Base-by-base conservation (phyloP, 139 green algal species). In the Coelastrella sp. region DNA sequence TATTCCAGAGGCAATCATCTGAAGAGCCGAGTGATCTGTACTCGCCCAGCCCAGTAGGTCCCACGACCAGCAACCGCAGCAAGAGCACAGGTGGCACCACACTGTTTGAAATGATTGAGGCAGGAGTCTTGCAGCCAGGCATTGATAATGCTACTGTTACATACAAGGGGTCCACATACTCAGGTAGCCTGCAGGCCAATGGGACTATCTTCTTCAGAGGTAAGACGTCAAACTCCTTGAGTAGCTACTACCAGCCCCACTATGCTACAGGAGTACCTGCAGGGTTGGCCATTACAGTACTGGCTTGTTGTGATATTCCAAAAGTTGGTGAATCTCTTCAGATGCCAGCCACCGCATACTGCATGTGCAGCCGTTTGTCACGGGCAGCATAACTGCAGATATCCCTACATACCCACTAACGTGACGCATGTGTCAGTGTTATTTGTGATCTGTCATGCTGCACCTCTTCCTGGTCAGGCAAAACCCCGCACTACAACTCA, bases 171-270 rank as follows among this genome's bases (percentile, higher is more conserved):
- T 81, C 51, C 34, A 88, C 66, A 5, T 88, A 91, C 62, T 76
- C 60, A 1, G 92, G 81, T 21, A 83, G 37, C n/a, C 69, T 95
- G 63, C 59, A 77, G 35, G 50, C 81, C 32, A 84, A 91, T 30
- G 92, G 91, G 6, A 57, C 83, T 0, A 95, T 95, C 41, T 27
- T 87, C 2, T 94, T 90, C 57, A 57, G 90, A 78, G 90, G 90
- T 92, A 53, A 57, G 45, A 57, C 11, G 15, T 23, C 0, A 9
- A 57, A 13, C 45, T 23, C 11, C 45, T 57, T 23, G 45, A 9
- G 15, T 3, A 13, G 11, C 15, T 9, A 9, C 45, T 13, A 57
- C 11, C 45, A 57, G 45, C 45, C 15, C 0, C 45, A 57, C 45
- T 23, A 9, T 23, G 45, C 45, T 57, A 23, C 11, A 57, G 15